A percentile compares a stretch with the other conserved stretches of the same genome.
Conservation (phyloP, 345 rosid species). For the Hirschfeldia incana region DNA sequence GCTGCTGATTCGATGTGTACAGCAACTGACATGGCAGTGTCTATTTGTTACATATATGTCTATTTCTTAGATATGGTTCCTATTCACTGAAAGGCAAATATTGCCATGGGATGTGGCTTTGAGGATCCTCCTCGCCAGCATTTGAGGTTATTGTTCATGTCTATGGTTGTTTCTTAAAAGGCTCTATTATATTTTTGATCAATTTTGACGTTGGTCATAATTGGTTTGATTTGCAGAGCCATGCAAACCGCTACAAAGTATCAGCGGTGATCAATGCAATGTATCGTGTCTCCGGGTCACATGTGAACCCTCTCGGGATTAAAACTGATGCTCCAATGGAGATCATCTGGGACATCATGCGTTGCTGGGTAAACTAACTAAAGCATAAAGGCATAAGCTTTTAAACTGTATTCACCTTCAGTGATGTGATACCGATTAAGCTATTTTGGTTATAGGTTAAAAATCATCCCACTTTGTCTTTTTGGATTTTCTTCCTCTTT, state of each 20-base stretch:
- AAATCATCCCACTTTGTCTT: too few relatives aligned
- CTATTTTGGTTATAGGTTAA: too few relatives aligned
- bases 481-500: too few relatives aligned
- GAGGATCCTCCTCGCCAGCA: constrained; percentile 92
- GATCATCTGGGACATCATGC: constrained; percentile 98
- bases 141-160: constrained; percentile 60
- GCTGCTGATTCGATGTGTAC: constrained; percentile 78
- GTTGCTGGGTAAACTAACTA: constrained; percentile 79
- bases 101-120: constrained; percentile 96
- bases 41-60: constrained; percentile 51
- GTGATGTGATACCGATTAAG: too few relatives aligned
- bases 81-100: constrained; percentile 95
- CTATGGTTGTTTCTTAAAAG: too few relatives aligned
- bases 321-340: constrained; percentile 58
- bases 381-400: too few relatives aligned
- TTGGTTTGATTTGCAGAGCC: constrained; percentile 61
- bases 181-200: background rate
- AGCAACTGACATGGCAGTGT: constrained; percentile 99
- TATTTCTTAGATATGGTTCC: constrained; percentile 73
- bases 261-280: constrained; percentile 97
- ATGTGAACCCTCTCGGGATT: constrained; percentile 71
- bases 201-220: constrained; percentile 1
- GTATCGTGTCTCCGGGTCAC: constrained; percentile 88
- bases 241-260: constrained; percentile 94
- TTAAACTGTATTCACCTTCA: too few relatives aligned